phyloP scores from a whole-genome alignment of 164 flowering plant genomes.

The Liquidambar formosana region DNA sequence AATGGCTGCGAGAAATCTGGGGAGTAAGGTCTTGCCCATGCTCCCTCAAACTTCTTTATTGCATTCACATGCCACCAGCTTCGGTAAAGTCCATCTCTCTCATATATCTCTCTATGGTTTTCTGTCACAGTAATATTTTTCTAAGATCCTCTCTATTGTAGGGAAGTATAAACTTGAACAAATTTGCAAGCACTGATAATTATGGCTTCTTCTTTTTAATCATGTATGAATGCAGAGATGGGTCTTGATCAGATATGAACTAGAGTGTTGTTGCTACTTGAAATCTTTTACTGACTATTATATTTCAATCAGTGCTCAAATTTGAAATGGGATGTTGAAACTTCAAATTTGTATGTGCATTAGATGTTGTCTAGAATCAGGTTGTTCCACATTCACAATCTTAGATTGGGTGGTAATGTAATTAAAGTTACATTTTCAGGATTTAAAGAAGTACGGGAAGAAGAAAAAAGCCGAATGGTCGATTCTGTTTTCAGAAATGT shows the following conservation, averaged over 20 bases:
- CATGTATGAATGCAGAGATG: too few relatives aligned
- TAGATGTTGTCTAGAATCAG: background rate
- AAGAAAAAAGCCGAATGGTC: conserved; percentile 81
- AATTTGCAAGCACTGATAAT: too few relatives aligned
- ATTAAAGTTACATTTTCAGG: conserved; percentile 53
- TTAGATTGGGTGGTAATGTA: background rate
- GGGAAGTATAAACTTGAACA: too few relatives aligned
- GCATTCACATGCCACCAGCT: conserved; percentile 86
- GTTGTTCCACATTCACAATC: background rate
- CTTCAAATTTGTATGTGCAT: background rate
- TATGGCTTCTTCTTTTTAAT: too few relatives aligned
- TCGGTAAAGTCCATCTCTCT: conserved; percentile 42
- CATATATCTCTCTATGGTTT: background rate
- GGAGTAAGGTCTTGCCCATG: conserved; percentile 27
- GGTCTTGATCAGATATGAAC: too few relatives aligned
- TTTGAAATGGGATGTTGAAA: too few relatives aligned
- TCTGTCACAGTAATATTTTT: background rate
- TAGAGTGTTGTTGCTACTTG: too few relatives aligned
- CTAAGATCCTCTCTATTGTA: background rate
- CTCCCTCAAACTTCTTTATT: conserved; percentile 34
- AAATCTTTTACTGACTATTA: too few relatives aligned
- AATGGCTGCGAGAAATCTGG: conserved; percentile 23
- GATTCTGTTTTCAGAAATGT: conserved; percentile 87
- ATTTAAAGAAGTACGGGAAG: conserved; percentile 84
- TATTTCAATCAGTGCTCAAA: too few relatives aligned